Evolutionary conservation across 306 rosid genomes (phyloP).

Genomic region (Prunus mira): DNA sequence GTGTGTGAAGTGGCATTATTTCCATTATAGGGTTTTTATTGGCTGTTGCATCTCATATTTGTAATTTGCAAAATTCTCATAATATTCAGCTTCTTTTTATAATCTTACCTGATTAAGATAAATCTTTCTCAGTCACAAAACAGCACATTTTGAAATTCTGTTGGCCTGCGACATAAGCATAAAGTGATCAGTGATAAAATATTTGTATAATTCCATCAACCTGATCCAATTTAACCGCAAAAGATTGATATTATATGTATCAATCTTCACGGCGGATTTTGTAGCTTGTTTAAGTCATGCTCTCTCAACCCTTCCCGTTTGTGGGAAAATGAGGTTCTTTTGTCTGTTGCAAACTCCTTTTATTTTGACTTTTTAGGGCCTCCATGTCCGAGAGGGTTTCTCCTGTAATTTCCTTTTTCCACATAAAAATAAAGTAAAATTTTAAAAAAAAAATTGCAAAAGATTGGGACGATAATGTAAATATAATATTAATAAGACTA

Average conservation of each 20-base stretch:
- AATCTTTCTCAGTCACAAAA: neutral
- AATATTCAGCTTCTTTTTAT: neutral
- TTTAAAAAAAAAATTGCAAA: neutral
- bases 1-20: conserved; percentile 33
- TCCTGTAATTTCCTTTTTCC: too few relatives aligned
- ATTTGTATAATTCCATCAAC: neutral
- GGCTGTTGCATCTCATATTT: conserved; percentile 11
- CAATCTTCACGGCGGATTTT: too few relatives aligned
- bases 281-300: too few relatives aligned
- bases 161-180: neutral
- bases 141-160: neutral
- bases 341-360: too few relatives aligned
- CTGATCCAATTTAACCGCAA: neutral
- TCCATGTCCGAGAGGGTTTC: too few relatives aligned
- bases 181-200: neutral
- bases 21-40: conserved; percentile 4
- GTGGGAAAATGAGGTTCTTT: too few relatives aligned
- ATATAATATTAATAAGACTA: neutral
- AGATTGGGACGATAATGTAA: neutral
- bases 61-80: neutral
- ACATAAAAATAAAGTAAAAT: too few relatives aligned
- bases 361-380: too few relatives aligned
- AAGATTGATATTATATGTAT: too few relatives aligned
- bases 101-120: neutral
- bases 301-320: too few relatives aligned